Evolutionary conservation across 441 rosid species (phyloP).

Genomic region (Gossypium schwendimanii): DNA sequence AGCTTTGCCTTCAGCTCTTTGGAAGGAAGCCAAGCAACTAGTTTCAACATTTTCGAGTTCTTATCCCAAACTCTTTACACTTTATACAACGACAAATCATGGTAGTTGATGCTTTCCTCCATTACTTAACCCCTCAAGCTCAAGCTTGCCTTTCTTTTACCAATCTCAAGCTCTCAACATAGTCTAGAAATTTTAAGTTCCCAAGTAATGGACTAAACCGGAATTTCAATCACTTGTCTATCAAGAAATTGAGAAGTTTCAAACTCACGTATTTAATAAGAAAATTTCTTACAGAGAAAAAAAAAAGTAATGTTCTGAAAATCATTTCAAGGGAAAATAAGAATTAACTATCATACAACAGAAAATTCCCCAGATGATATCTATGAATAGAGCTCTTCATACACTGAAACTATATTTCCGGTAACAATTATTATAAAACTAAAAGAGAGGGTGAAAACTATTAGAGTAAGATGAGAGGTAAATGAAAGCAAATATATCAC

Average conservation of each 20-base stretch:
- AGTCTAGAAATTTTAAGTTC: not conserved
- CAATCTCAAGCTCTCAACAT: not conserved
- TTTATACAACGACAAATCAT: not conserved
- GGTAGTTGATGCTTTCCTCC: not conserved
- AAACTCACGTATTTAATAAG: not conserved
- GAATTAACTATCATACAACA: not conserved
- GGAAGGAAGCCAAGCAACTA: too few species aligned
- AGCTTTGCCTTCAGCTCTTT: not conserved
- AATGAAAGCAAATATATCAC: constrained; percentile 20
- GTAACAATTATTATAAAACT: constrained; percentile 2
- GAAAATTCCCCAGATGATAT: constrained; percentile 18
- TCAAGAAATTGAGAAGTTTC: not conserved
- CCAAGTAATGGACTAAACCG: not conserved
- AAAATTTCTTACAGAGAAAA: not conserved
- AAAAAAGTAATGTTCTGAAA: not conserved
- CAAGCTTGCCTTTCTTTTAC: not conserved
- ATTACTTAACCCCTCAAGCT: not conserved
- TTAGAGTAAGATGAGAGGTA: not conserved
- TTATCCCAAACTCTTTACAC: not conserved
- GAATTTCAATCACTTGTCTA: not conserved
- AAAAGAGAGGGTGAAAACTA: not conserved
- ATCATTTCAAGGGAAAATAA: constrained; percentile 19
- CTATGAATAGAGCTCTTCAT: constrained; percentile 24
- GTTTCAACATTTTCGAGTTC: not conserved
- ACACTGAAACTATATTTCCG: constrained; percentile 29